Evolutionary conservation across 345 rosid genomes (phyloP).

Genomic region (Clausena lansium): DNA sequence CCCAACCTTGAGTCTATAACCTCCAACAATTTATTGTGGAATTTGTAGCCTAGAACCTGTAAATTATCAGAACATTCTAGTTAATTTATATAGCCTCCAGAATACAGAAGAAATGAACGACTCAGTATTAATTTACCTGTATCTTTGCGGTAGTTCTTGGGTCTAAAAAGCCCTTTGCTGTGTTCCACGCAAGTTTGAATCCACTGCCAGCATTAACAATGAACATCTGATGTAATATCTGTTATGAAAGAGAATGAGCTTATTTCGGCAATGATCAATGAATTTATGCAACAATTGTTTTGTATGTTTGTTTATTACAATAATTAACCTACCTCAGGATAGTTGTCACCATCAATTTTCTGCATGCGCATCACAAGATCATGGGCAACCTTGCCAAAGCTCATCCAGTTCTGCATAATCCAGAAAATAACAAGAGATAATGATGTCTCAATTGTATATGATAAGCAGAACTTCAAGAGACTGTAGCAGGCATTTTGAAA

Average conservation of each 20-base stretch:
- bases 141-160: conserved; percentile 91
- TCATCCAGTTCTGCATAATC: conserved; percentile 75
- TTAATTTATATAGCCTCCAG: conserved; percentile 21
- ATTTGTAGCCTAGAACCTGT: conserved; percentile 86
- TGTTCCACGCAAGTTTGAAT: conserved; percentile 85
- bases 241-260: conserved; percentile 24
- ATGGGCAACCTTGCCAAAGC: conserved; percentile 86
- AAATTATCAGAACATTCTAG: conserved; percentile 22
- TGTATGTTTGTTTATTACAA: conserved; percentile 1
- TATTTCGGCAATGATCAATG: conserved; percentile 11
- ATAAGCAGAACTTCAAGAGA: conserved; percentile 14
- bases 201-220: conserved; percentile 87
- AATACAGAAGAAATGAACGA: not conserved
- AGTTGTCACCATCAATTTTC: conserved; percentile 97
- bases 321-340: conserved; percentile 75
- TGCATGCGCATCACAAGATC: conserved; percentile 92
- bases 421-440: conserved; percentile 10
- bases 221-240: conserved; percentile 95
- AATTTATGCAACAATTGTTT: conserved; percentile 7
- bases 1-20: conserved; percentile 72
- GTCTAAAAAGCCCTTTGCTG: conserved; percentile 84
- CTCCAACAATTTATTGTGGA: conserved; percentile 68
- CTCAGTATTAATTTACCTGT: conserved; percentile 43
- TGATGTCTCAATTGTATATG: not conserved
- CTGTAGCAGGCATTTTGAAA: conserved; percentile 2